A percentile compares a stretch with the other conserved stretches of the same genome.
Evolutionary conservation across 1,139 yeast genomes (phyloP).

Genomic region (Schizosaccharomyces versatilis): DNA sequence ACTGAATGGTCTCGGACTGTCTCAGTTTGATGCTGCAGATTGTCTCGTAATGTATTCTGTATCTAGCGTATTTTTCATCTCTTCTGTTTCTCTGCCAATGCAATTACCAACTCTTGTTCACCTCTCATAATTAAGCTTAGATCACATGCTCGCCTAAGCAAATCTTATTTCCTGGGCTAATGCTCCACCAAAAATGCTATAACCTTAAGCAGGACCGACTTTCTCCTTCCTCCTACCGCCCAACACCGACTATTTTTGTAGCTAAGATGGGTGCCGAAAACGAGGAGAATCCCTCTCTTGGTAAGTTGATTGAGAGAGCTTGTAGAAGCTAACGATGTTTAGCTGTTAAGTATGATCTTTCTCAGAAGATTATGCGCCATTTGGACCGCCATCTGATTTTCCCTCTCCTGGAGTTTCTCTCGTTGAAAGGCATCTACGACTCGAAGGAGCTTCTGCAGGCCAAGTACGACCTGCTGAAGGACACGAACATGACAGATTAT

Average conservation of each 20-base stretch:
- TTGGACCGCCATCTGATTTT: constrained; percentile 37
- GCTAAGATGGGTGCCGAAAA: not conserved
- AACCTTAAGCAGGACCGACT: too few relatives aligned
- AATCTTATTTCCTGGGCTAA: too few relatives aligned
- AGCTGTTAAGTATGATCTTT: constrained; percentile 2
- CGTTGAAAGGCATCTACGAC: constrained; percentile 25
- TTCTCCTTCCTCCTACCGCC: not conserved
- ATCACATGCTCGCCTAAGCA: too few relatives aligned
- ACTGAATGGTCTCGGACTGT: too few relatives aligned
- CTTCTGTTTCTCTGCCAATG: too few relatives aligned
- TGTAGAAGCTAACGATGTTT: not conserved
- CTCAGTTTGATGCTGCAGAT: too few relatives aligned
- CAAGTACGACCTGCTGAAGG: constrained; percentile 31
- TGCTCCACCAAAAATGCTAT: too few relatives aligned
- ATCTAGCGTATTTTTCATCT: too few relatives aligned
- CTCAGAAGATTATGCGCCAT: constrained; percentile 28
- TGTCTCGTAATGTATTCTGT: too few relatives aligned
- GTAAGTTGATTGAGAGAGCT: not conserved
- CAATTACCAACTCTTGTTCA: too few relatives aligned
- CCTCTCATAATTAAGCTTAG: too few relatives aligned
- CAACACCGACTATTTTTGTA: not conserved
- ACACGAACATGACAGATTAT: constrained; percentile 33
- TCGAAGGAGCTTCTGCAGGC: constrained; percentile 25
- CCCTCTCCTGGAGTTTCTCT: constrained; percentile 30
- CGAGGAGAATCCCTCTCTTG: not conserved